Conservation (phyloP, 352 stramenopile genomes). For the Discostella stelligera region DNA sequence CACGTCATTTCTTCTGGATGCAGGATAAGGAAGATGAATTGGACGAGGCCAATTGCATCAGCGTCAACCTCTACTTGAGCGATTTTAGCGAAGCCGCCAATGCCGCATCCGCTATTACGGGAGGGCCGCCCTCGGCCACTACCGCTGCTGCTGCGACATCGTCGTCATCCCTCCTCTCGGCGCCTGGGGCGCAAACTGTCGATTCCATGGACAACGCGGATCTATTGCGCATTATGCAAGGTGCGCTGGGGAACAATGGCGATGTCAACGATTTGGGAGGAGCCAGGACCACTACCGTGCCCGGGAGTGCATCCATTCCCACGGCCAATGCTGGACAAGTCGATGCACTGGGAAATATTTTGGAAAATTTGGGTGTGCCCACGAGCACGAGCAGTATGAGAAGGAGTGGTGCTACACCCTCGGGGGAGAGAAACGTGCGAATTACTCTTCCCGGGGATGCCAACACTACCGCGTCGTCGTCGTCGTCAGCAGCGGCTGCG, state of each 20-base stretch:
- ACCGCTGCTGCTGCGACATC: neutral
- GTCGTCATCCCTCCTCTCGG: neutral
- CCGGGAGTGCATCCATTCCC: conserved; percentile 17
- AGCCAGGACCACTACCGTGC: conserved; percentile 24
- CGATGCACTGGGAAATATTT: conserved; percentile 73
- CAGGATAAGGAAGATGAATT: conserved; percentile 47
- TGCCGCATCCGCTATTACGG: conserved; percentile 11
- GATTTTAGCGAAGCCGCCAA: conserved; percentile 43
- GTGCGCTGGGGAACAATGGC: conserved; percentile 17
- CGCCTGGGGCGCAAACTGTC: neutral
- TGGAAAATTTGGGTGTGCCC: conserved; percentile 78
- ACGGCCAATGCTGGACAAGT: conserved; percentile 55
- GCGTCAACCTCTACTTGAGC: conserved; percentile 60
- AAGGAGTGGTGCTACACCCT: conserved; percentile 7
- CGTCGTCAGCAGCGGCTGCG: neutral
- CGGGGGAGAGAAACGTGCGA: conserved; percentile 8
- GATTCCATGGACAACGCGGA: conserved; percentile 31
- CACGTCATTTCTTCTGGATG: conserved; percentile 58
- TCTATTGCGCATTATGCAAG: conserved; percentile 49
- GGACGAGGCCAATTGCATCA: conserved; percentile 54
- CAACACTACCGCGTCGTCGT: no score
- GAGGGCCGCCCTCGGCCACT: neutral
- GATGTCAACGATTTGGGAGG: conserved; percentile 1
- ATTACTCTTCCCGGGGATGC: no score
- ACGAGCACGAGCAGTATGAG: conserved; percentile 6